Evolutionary conservation across 148 eudicot species (phyloP), one percentile per base, ranked within the genome.

Genomic region (Diospyros kaki): DNA sequence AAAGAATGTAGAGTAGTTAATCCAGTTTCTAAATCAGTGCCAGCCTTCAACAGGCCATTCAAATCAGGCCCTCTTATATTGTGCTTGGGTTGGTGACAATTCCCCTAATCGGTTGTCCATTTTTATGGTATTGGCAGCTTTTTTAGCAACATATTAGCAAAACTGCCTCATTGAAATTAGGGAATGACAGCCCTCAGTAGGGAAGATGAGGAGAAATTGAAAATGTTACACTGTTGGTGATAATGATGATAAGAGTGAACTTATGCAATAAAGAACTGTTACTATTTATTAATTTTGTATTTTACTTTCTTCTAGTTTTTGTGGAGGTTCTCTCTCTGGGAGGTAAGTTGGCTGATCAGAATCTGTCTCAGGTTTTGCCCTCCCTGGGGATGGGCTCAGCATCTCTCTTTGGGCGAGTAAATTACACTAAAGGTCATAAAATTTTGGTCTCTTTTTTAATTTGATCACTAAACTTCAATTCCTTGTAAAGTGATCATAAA

Each of bases 1-100:
- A 60, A 63, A 48, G 72, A 46, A 65, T 74, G 51, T 56, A 50
- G 71, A 52, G 77, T 64, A 68, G 80, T 69, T 70, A 67, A 71
- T 60, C 44, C 74, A 53, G 54, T 60, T 68, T 45, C 46, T 50
- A 68, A 40, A 54, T 62, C 14, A 42, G n/a, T 53, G 53, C 66
- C 48, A 51, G 39, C 61, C 48, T 62, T 44, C 13, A 62, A 39
- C 74, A 51, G 46, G 69, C 69, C 51, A 60, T 62, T 14, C 43
- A 40, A 61, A 69, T 51, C 15, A n/a, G 43, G 64, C 53, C 65
- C 58, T 18, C 18, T 5, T 54, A 28, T 51, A 61, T 53, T 50
- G 42, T 51, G 75, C 54, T 59, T 18, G 43, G 45, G 3, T 9
- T 40, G 52, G 50, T 12, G 38, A 74, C 39, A 41, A 64, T 15